A percentile compares a stretch with the other conserved stretches of the same genome.
Evolutionary conservation across 106 monocot species (phyloP).

Genomic region (Xerophyta viscosa): DNA sequence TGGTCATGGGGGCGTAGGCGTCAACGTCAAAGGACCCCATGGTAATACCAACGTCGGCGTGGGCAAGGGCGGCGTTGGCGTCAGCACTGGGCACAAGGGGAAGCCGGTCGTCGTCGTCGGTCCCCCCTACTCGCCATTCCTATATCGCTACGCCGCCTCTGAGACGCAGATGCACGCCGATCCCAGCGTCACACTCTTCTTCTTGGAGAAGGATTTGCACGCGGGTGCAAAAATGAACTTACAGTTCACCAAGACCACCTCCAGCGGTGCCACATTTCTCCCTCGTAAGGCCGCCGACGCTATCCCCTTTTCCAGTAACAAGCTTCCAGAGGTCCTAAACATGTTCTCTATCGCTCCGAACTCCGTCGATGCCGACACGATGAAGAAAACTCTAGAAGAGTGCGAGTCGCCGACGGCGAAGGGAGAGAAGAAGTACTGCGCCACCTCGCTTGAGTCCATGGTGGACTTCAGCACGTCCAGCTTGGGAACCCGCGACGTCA

Average conservation of each 20-base stretch:
- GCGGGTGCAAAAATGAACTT: conserved; percentile 33
- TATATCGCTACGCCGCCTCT: conserved; percentile 31
- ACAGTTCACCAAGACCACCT: conserved; percentile 23
- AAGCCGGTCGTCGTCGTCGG: conserved; percentile 14
- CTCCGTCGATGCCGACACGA: conserved; percentile 20
- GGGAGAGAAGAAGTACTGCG: conserved; percentile 44
- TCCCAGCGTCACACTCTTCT: conserved; percentile 33
- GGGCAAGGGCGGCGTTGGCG: conserved; percentile 18
- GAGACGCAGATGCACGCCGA: conserved; percentile 44
- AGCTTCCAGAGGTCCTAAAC: conserved; percentile 30
- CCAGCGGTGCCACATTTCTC: conserved; percentile 14
- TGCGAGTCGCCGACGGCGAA: conserved; percentile 29
- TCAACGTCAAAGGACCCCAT: conserved; percentile 15
- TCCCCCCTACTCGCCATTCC: conserved; percentile 6
- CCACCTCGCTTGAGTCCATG: conserved; percentile 81
- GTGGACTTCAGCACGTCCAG: conserved; percentile 41
- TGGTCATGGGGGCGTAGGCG: conserved; percentile 18
- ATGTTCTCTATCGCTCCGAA: conserved; percentile 28
- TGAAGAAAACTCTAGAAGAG: conserved; percentile 24
- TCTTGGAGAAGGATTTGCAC: conserved; percentile 47
- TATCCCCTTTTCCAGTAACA: conserved; percentile 45
- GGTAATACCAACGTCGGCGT: conserved; percentile 21
- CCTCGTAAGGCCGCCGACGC: conserved; percentile 25
- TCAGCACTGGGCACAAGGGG: conserved; percentile 8
- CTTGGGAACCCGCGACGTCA: conserved; percentile 25